phyloP scores from a whole-genome alignment of 2,329 filamentous ascomycete genomes.

The Fusarium camptoceras region DNA sequence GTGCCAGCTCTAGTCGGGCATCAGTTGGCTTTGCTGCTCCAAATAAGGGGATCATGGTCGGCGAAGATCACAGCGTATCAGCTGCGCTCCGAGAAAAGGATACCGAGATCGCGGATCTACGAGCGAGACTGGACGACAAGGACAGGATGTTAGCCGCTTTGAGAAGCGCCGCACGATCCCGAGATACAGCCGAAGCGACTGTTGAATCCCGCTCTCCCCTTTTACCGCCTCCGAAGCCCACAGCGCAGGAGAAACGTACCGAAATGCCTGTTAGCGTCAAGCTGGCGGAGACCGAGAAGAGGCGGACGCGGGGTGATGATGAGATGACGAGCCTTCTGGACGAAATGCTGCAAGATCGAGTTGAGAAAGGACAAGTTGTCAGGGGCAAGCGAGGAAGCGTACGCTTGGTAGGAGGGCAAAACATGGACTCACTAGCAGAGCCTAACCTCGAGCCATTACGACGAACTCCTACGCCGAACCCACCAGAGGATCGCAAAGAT shows the following conservation, averaged over 20 bases:
- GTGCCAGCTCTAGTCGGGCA: conserved; percentile 88
- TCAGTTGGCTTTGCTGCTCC: conserved; percentile 76
- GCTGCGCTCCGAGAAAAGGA: conserved; percentile 87
- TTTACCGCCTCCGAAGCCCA: conserved; percentile 18
- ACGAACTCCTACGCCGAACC: conserved; percentile 51
- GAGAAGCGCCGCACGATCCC: conserved; percentile 84
- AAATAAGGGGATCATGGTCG: conserved; percentile 74
- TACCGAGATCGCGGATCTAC: conserved; percentile 89
- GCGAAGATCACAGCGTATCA: conserved; percentile 81
- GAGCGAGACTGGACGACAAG: conserved; percentile 90
- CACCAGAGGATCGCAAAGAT: conserved; percentile 41
- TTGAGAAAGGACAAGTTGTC: conserved; percentile 79
- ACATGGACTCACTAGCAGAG: conserved; percentile 53
- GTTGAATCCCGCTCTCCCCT: conserved; percentile 50
- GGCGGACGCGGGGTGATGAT: conserved; percentile 78
- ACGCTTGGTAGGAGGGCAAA: conserved; percentile 64
- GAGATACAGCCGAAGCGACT: conserved; percentile 78
- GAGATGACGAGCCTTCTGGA: conserved; percentile 95
- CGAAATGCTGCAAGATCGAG: conserved; percentile 93
- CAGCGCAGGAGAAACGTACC: conserved; percentile 13
- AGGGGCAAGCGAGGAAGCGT: conserved; percentile 76
- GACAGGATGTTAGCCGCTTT: conserved; percentile 92
- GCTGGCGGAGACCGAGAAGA: conserved; percentile 53
- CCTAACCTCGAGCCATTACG: conserved; percentile 55
- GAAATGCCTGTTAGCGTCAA: conserved; percentile 29